A percentile compares a stretch with the other conserved stretches of the same genome.
These are phyloP conservation scores for Gaeumannomyces tritici DNA, from an alignment of 2,329 filamentous ascomycete genomes.

Conservation along the genomic window DNA sequence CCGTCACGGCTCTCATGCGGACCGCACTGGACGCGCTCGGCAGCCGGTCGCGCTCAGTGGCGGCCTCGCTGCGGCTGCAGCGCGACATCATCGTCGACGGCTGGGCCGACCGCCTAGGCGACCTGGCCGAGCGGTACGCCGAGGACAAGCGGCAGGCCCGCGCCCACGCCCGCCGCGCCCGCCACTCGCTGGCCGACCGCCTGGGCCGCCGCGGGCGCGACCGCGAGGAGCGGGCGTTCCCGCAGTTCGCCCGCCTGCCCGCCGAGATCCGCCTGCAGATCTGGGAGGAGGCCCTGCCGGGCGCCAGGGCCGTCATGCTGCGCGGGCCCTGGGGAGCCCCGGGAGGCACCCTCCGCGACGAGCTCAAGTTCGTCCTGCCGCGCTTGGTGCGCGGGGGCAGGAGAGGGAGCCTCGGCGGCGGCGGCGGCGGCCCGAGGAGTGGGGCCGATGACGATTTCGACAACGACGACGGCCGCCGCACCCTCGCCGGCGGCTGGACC, in stretches of 20 bases:
- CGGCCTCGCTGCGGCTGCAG: conserved; percentile 1
- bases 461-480: neutral
- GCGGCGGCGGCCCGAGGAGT: too few relatives aligned
- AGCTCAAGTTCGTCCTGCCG: neutral
- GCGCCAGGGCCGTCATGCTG: conserved; percentile 5
- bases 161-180: neutral
- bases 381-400: neutral
- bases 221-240: too few relatives aligned
- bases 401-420: neutral
- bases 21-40: neutral
- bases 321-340: neutral
- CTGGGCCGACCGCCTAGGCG: conserved; percentile 2
- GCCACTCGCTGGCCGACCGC: neutral
- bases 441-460: neutral
- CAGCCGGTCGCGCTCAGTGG: neutral
- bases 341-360: neutral
- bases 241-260: conserved; percentile 11
- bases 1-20: neutral
- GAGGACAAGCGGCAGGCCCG: conserved; percentile 5
- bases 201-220: neutral
- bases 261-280: conserved; percentile 14
- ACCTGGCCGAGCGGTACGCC: neutral
- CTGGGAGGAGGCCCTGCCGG: conserved; percentile 8
- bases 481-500: neutral
- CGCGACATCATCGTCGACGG: conserved; percentile 3